Evolutionary conservation across 768 basidiomycete genomes (phyloP).

Genomic region (Boletus reticulatus): DNA sequence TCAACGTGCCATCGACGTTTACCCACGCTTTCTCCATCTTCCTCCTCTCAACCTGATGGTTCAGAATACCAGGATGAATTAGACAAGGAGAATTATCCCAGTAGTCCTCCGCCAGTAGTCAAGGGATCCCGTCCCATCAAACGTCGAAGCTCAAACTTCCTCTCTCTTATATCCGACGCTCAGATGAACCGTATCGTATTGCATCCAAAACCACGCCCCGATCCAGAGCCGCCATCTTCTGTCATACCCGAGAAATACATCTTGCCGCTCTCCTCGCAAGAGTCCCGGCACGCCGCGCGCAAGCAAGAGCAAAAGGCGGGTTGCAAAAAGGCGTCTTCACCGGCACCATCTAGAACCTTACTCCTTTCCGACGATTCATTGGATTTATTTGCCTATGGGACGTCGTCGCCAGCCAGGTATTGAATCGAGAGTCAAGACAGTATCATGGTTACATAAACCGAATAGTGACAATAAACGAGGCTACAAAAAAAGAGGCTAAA

Average conservation of each 20-base stretch:
- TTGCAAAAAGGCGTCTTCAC: not conserved
- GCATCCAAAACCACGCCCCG: slow-evolving; percentile 22
- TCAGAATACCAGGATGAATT: slow-evolving; percentile 22
- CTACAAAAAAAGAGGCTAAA: too few relatives aligned
- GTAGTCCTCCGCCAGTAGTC: slow-evolving; percentile 3
- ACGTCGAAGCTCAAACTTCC: slow-evolving; percentile 32
- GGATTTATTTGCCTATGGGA: slow-evolving; percentile 44
- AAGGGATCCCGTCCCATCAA: slow-evolving; percentile 9
- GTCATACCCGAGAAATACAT: slow-evolving; percentile 17
- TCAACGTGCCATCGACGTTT: not conserved
- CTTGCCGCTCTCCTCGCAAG: slow-evolving; percentile 6
- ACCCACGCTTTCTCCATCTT: slow-evolving; percentile 8
- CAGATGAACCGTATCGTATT: slow-evolving; percentile 35
- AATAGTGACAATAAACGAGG: too few relatives aligned
- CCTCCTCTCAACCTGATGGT: slow-evolving; percentile 12
- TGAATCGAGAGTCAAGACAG: slow-evolving; percentile 8
- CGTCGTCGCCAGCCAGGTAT: slow-evolving; percentile 28
- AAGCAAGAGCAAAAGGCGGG: slow-evolving; percentile 8
- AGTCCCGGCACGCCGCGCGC: not conserved
- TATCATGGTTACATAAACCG: too few relatives aligned
- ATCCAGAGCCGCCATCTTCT: slow-evolving; percentile 1
- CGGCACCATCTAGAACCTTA: slow-evolving; percentile 5
- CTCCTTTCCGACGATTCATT: slow-evolving; percentile 47
- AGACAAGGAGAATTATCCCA: slow-evolving; percentile 20
- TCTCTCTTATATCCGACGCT: slow-evolving; percentile 41